Evolutionary conservation across 2,329 filamentous ascomycete species (phyloP), one percentile per base, ranked within the genome.

Genomic region (Nothomitra cinnamomea): DNA sequence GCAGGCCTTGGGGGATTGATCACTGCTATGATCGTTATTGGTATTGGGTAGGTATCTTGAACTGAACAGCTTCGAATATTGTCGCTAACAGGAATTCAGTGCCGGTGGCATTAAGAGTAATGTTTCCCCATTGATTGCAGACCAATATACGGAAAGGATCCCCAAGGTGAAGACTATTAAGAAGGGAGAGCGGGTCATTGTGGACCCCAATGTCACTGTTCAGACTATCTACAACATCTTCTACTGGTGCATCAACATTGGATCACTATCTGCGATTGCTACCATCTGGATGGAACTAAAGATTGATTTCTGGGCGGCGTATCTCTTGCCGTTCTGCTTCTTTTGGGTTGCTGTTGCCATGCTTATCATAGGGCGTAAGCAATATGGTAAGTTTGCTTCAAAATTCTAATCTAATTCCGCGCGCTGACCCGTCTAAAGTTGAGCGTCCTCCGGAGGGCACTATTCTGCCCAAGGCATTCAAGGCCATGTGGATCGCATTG

Each of bases 181-280:
- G 58, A 65, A 58, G 5, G 77, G 76, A 38, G 73, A 79, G 65
- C 70, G 73, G n/a, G 78, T 85, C 53, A 73, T 86, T 57, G 75
- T 84, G 24, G 81, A 85, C 59, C 80, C 81, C 0, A 71, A 76
- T 42, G 70, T 83, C 53, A 85, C 82, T 1, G 75, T 81, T 57
- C 77, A 82, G 61, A 73, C 79, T 48, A 79, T 85, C 57, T 85
- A 83, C 70, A 83, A 80, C 78, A 76, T 85, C 62, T 86, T 85
- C 69, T 86, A 85, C 67, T 73, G 58, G 60, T 58, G 4, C 66
- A 85, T 87, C 62, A 87, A 87, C 65, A 59, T 87, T 15, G 84
- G 83, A 15, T 77, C 80, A 1, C 70, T 88, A 6, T 83, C 78
- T 0, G 70, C 78, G 53, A 73, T 87, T 59, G 79, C 76, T 6